These are phyloP conservation scores for Bacterosira constricta DNA, from an alignment of 108 stramenopile genomes.

Conservation along the genomic window DNA sequence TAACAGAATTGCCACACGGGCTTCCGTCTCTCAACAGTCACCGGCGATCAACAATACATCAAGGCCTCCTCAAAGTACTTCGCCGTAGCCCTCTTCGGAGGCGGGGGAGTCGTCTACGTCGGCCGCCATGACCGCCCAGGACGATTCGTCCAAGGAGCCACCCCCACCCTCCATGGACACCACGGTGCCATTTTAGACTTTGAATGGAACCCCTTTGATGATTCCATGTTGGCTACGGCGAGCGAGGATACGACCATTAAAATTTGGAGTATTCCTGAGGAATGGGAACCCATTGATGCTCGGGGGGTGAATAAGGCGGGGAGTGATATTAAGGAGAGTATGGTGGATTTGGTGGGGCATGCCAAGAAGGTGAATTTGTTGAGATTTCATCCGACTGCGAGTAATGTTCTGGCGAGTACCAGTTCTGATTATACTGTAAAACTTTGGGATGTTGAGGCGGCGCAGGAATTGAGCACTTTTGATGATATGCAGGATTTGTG, in stretches of 20 bases:
- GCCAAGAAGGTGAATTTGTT: constrained; percentile 92
- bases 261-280: constrained; percentile 95
- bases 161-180: constrained; percentile 92
- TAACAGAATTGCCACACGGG: constrained; percentile 77
- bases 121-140: constrained; percentile 88
- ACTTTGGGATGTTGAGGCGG: constrained; percentile 96
- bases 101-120: constrained; percentile 94
- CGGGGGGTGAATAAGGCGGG: constrained; percentile 85
- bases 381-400: constrained; percentile 93
- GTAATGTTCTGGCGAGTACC: constrained; percentile 86
- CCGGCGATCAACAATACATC: constrained; percentile 99
- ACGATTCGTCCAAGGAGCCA: constrained; percentile 71
- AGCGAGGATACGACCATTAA: constrained; percentile 96
- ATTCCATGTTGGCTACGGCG: constrained; percentile 91
- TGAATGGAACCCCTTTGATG: constrained; percentile 98
- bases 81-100: constrained; percentile 92
- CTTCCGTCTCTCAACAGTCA: constrained; percentile 91
- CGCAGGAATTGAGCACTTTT: constrained; percentile 63
- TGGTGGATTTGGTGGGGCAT: constrained; percentile 92
- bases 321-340: constrained; percentile 79
- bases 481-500: constrained; percentile 81
- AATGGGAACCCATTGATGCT: constrained; percentile 90
- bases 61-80: constrained; percentile 99
- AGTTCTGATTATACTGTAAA: constrained; percentile 91
- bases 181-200: constrained; percentile 91